Base-by-base conservation (phyloP, 2,329 filamentous ascomycete genomes). In the Zymoseptoria tritici region DNA sequence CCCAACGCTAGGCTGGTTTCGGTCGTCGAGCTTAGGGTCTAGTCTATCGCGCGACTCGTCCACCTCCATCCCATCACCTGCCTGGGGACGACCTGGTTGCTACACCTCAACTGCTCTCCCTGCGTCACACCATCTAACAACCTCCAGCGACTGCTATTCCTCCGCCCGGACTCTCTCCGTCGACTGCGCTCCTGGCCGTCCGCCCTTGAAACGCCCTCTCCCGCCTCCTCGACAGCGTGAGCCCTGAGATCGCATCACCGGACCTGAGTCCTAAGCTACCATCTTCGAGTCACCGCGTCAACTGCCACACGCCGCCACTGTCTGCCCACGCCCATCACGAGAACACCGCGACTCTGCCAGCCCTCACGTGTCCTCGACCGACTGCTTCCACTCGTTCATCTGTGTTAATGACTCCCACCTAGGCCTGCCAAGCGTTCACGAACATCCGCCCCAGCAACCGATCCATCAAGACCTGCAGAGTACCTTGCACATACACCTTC, bases 361-460 rank as follows among this genome's bases (percentile, higher is more conserved):
- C 24, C 20, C 51, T 19, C 52, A 53, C 59, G 52, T 59, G 54
- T 36, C 51, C 51, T 29, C 31, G n/a, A 55, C 42, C 26, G 50
- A 19, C 29, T 51, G 56, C 19, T 22, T 53, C 57, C 54, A 49
- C 56, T 50, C 20, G 29, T 24, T 42, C 53, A 49, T 26, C 52
- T 49, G 52, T 57, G 19, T 51, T 55, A 51, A 60, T 59, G 56
- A 31, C 56, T 20, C 54, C 53, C 24, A 50, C 54, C 36, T 60
- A 62, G 56, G 19, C 58, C 54, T 52, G 62, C 55, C 62, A 57
- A 59, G 57, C 62, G 52, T 31, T 55, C 55, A 21, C 52, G 50
- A 31, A 55, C 22, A 46, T 31, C 52, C 22, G 52, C 52, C 24
- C 22, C 22, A 53, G 26, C 58, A 46, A 22, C 54, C 49, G 26